Evolutionary conservation across 805 yeast genomes (phyloP), one percentile per base, ranked within the genome.

Genomic region (Dipodascus albidus): DNA sequence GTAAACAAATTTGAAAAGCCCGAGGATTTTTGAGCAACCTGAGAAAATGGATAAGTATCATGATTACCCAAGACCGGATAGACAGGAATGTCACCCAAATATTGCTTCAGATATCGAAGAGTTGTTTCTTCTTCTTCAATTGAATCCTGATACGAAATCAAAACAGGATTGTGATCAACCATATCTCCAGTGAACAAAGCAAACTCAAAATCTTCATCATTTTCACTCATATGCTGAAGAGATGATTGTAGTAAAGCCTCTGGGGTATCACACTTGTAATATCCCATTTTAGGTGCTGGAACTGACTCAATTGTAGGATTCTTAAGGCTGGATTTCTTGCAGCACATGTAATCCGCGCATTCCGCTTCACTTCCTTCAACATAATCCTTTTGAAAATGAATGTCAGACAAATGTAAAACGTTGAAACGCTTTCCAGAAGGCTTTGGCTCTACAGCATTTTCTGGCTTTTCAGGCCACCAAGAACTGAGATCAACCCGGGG

Each of bases 151-250:
- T 63, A 66, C 48, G 77, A 71, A 50, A 76, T 75, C 60, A 75
- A 73, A 49, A 73, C 71, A 11, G 70, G 61, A 54, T 76, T 79
- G 62, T 83, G 90, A 64, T 83, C 88, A 52, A 83, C 83, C 63
- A 82, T 71, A 62, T 83, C 90, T 54, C 89, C 89, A 2, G 88
- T 83, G 71, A 83, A 83, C 41, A 83, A 66, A 1, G 83, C 74
- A 62, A 83, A 83, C 52, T 81, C 83, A 59, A 76, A 82, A 6
- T 70, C 59, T 35, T 64, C 53, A 53, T 71, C 68, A 55, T 67
- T 66, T 19, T 71, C 65, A 3, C 57, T 64, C 50, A 78, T 70
- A 23, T 76, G 68, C 51, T 70, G 69, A 63, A 83, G 67, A 9
- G 85, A 76, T 57, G 77, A 77, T 63, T 82, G 82, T 59, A 83